phyloP scores from a whole-genome alignment of 1,139 yeast species.

The Debaryomycetaceae sp. region DNA sequence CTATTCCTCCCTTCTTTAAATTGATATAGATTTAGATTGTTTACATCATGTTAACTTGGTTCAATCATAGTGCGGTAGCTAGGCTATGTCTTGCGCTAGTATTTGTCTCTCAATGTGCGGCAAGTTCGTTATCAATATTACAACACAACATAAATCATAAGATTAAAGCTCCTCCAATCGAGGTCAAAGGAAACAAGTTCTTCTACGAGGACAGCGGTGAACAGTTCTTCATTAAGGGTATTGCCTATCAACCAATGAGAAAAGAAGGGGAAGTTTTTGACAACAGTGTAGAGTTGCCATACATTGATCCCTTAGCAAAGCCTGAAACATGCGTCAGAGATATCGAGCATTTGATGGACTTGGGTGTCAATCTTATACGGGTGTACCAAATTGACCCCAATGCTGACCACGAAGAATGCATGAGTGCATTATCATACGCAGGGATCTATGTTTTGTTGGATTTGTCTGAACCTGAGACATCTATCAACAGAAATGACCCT shows the following conservation, averaged over 20 bases:
- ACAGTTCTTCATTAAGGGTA: constrained; percentile 57
- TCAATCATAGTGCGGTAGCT: not conserved
- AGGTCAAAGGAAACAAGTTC: constrained; percentile 46
- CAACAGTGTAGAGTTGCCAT: constrained; percentile 25
- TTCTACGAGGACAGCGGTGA: constrained; percentile 37
- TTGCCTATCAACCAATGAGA: constrained; percentile 54
- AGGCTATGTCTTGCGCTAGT: not conserved
- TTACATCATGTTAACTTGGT: not conserved
- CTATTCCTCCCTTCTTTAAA: not conserved
- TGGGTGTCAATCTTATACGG: constrained; percentile 52
- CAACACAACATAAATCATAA: not conserved
- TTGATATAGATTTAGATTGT: no score
- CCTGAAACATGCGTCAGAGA: constrained; percentile 49
- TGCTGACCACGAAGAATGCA: constrained; percentile 51
- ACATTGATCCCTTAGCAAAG: constrained; percentile 53
- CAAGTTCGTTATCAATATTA: not conserved
- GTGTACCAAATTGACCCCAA: constrained; percentile 54
- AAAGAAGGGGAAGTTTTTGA: constrained; percentile 26
- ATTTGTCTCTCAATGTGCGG: not conserved
- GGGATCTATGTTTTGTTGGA: constrained; percentile 58
- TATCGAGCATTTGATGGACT: constrained; percentile 40
- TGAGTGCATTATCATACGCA: constrained; percentile 49
- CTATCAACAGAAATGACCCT: constrained; percentile 50
- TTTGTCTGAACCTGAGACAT: constrained; percentile 50
- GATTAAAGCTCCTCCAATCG: constrained; percentile 18